phyloP scores from a whole-genome alignment of 192 early-diverging fungal genomes.

The Gamsiella multidivaricata region DNA sequence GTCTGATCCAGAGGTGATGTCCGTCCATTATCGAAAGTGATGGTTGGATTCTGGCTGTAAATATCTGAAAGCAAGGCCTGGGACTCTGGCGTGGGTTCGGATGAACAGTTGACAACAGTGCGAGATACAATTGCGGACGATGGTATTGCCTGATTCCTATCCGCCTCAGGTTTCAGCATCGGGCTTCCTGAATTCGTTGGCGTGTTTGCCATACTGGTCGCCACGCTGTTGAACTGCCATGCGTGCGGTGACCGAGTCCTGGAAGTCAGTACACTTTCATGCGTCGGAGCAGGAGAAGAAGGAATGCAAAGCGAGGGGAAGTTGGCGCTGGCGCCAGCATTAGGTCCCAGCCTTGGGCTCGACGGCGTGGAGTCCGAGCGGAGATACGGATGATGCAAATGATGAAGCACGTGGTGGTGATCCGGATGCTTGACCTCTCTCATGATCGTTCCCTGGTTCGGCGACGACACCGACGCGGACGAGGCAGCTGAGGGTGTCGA shows the following conservation, averaged over 20 bases:
- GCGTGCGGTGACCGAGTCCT: conserved; percentile 35
- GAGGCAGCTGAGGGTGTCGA: conserved; percentile 6
- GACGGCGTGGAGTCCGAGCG: conserved; percentile 44
- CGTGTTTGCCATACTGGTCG: conserved; percentile 41
- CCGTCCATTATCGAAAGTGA: conserved; percentile 49
- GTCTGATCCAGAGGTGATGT: conserved; percentile 44
- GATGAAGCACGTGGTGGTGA: conserved; percentile 49
- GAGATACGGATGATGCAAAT: conserved; percentile 49
- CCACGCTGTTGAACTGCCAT: conserved; percentile 40
- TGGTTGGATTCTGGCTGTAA: conserved; percentile 48
- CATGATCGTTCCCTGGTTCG: conserved; percentile 22
- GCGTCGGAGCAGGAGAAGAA: conserved; percentile 42
- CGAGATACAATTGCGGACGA: background rate
- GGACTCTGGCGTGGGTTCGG: conserved; percentile 36
- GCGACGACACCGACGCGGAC: conserved; percentile 28
- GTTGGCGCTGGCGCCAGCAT: conserved; percentile 6
- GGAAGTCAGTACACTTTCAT: conserved; percentile 31
- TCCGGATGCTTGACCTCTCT: conserved; percentile 51
- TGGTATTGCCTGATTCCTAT: background rate
- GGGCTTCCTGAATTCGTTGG: conserved; percentile 31
- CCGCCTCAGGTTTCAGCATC: conserved; percentile 25
- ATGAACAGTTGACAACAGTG: conserved; percentile 40
- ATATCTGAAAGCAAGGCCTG: conserved; percentile 43
- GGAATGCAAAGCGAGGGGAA: conserved; percentile 50
- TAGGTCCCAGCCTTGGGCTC: conserved; percentile 31